These are phyloP conservation scores for Xylaria sp. DNA, from an alignment of 2,329 filamentous ascomycete species.

Conservation along the genomic window DNA sequence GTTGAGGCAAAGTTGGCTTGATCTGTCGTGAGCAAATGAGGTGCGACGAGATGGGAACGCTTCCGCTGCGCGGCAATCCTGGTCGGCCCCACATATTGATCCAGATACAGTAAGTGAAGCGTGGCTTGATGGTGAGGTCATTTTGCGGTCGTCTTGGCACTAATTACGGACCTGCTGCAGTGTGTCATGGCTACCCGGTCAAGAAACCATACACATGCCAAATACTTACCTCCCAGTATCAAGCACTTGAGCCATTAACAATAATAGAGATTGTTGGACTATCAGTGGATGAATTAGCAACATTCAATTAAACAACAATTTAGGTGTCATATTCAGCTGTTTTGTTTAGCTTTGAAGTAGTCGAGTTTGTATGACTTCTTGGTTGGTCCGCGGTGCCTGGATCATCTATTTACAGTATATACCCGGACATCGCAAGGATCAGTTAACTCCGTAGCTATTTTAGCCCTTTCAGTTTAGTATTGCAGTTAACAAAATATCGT, in stretches of 20 bases:
- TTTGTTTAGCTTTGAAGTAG: too few relatives aligned
- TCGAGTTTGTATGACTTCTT: too few relatives aligned
- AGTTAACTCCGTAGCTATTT: not conserved
- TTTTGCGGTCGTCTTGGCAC: slow-evolving; percentile 12
- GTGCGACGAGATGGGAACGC: slow-evolving; percentile 24
- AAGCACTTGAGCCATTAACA: too few relatives aligned
- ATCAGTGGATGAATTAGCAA: too few relatives aligned
- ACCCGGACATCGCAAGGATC: not conserved
- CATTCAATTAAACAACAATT: too few relatives aligned
- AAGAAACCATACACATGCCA: too few relatives aligned
- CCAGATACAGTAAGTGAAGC: slow-evolving; percentile 33
- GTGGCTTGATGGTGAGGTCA: slow-evolving; percentile 31
- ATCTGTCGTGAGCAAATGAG: slow-evolving; percentile 37
- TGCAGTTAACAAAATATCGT: not conserved
- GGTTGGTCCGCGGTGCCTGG: not conserved
- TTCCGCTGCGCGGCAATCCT: slow-evolving; percentile 29
- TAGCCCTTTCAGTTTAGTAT: not conserved
- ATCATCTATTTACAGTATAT: not conserved
- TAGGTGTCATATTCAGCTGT: too few relatives aligned
- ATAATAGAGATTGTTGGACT: too few relatives aligned
- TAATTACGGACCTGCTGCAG: not conserved
- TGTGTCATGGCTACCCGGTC: too few relatives aligned
- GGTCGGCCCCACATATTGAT: slow-evolving; percentile 21
- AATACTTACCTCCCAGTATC: too few relatives aligned
- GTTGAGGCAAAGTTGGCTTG: slow-evolving; percentile 41